Evolutionary conservation across 2,329 filamentous ascomycete species (phyloP).

Genomic region (Tolypocladium guangdongense): DNA sequence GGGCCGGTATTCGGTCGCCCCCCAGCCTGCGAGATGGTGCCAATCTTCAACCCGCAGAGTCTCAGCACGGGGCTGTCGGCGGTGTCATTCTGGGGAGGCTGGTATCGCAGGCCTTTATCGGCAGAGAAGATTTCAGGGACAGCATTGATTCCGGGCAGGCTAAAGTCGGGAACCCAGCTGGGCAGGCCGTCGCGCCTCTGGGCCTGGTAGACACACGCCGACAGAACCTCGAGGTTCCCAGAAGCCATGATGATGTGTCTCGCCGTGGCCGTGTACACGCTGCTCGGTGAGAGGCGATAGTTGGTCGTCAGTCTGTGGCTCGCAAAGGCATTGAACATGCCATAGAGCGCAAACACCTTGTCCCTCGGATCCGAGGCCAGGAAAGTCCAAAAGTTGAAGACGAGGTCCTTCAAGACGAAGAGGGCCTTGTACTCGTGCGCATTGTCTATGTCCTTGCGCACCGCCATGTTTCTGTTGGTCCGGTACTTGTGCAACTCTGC

Average conservation of each 20-base stretch:
- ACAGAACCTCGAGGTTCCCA: conserved; percentile 8
- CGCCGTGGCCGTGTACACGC: conserved; percentile 10
- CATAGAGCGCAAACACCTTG: conserved; percentile 14
- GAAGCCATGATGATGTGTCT: conserved; percentile 10
- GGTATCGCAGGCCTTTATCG: conserved; percentile 9
- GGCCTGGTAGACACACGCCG: conserved; percentile 5
- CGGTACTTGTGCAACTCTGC: conserved; percentile 13
- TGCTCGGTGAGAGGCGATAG: conserved; percentile 10
- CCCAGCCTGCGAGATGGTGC: conserved; percentile 4
- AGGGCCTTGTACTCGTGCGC: conserved; percentile 1
- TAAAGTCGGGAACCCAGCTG: conserved; percentile 14
- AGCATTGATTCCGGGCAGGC: conserved; percentile 9
- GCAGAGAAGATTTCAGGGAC: conserved; percentile 10
- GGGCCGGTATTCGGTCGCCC: conserved; percentile 6
- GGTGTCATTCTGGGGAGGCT: not conserved
- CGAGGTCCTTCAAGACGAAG: conserved; percentile 8
- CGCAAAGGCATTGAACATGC: conserved; percentile 11
- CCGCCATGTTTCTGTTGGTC: conserved; percentile 2
- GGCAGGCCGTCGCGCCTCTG: conserved; percentile 6
- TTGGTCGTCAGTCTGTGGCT: conserved; percentile 7
- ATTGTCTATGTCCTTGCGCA: not conserved
- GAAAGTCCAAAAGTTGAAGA: conserved; percentile 13
- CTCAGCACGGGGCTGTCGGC: conserved; percentile 2
- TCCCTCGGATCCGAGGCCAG: conserved; percentile 13
- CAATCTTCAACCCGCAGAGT: conserved; percentile 7